Conservation (phyloP, 2,329 filamentous ascomycete genomes). For the Rutstroemia sp. region DNA sequence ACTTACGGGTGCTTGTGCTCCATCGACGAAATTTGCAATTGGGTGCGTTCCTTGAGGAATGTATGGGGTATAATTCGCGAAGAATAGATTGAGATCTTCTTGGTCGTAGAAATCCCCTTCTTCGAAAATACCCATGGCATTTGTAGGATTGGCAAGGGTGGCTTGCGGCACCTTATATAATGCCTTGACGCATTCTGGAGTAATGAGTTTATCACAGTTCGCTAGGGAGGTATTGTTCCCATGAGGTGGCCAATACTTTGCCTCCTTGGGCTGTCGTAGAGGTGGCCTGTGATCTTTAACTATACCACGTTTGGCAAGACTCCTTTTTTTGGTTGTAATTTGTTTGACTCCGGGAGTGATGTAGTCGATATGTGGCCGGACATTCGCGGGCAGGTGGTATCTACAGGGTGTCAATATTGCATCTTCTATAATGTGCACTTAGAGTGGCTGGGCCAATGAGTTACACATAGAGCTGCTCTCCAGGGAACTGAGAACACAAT, state of each 20-base stretch:
- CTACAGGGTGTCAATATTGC: constrained; percentile 8
- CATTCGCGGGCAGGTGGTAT: constrained; percentile 34
- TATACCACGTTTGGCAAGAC: not conserved
- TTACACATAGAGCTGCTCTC: not conserved
- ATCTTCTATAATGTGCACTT: not conserved
- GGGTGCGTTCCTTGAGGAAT: constrained; percentile 27
- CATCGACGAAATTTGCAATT: constrained; percentile 28
- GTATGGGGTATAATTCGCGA: constrained; percentile 35
- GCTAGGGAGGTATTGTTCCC: constrained; percentile 7
- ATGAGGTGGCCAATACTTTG: not conserved
- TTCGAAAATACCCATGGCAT: constrained; percentile 47
- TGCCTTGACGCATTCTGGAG: constrained; percentile 46
- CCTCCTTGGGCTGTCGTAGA: not conserved
- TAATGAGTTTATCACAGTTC: constrained; percentile 46
- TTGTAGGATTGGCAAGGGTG: constrained; percentile 31
- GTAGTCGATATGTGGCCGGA: constrained; percentile 34
- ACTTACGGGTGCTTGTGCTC: constrained; percentile 21
- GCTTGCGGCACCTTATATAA: constrained; percentile 42
- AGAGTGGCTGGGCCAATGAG: too few species aligned
- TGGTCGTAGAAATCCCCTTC: constrained; percentile 35
- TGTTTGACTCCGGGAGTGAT: constrained; percentile 26
- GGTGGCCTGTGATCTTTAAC: not conserved
- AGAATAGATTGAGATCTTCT: constrained; percentile 36
- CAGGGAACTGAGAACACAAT: not conserved
- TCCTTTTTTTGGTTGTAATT: constrained; percentile 36